Evolutionary conservation across 2,329 filamentous ascomycete genomes (phyloP).

Genomic region (Mycocentrospora acerina): DNA sequence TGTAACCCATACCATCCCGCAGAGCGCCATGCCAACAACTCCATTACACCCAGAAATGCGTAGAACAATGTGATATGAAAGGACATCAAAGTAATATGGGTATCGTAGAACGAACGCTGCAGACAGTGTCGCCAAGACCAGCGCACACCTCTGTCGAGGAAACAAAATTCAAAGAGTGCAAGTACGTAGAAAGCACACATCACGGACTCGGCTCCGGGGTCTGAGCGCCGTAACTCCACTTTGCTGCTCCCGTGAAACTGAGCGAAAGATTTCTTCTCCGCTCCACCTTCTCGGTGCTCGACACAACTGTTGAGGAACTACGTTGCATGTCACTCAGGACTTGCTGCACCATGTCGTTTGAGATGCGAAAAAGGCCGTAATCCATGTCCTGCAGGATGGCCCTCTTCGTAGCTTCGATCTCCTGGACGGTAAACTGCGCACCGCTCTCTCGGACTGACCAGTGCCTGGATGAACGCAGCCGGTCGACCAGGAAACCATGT

Average conservation of each 20-base stretch:
- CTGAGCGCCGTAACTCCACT: constrained; percentile 37
- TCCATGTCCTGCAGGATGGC: constrained; percentile 41
- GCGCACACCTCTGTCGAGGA: constrained; percentile 1
- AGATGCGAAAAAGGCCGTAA: constrained; percentile 40
- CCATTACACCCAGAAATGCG: constrained; percentile 2
- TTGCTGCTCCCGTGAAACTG: constrained; percentile 27
- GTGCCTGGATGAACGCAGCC: constrained; percentile 28
- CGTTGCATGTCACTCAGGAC: constrained; percentile 36
- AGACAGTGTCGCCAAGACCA: neutral
- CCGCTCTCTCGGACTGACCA: constrained; percentile 35
- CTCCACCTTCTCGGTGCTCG: neutral
- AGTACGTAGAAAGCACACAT: constrained; percentile 1
- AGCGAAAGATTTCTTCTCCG: constrained; percentile 25
- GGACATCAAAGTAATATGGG: constrained; percentile 14
- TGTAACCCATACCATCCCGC: neutral
- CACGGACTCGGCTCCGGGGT: constrained; percentile 45
- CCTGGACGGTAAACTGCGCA: constrained; percentile 24
- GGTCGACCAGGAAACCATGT: constrained; percentile 38
- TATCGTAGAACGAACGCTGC: constrained; percentile 15
- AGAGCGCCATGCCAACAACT: constrained; percentile 2
- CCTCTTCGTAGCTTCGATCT: constrained; percentile 37
- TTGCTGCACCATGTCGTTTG: constrained; percentile 31
- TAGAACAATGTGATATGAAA: constrained; percentile 1
- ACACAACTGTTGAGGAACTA: constrained; percentile 3
- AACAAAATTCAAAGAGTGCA: neutral